phyloP scores from a whole-genome alignment of 306 rosid species.

The Casuarina glauca region DNA sequence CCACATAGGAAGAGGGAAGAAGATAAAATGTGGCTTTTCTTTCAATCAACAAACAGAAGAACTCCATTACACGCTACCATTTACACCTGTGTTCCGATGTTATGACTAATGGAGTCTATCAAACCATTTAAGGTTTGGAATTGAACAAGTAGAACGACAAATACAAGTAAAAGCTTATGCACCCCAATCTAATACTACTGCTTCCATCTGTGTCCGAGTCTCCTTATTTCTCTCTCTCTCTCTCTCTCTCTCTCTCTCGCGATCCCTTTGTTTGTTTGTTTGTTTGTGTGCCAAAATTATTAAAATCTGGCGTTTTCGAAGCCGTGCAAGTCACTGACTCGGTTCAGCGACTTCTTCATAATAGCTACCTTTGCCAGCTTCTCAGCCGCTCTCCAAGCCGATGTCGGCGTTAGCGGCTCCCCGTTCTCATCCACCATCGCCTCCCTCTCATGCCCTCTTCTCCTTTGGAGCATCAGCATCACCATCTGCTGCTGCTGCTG shows the following conservation, averaged over 20 bases:
- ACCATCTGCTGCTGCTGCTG: constrained; percentile 36
- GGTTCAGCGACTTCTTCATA: constrained; percentile 69
- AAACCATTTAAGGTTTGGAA: constrained; percentile 19
- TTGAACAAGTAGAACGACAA: constrained; percentile 23
- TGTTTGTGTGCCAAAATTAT: neutral
- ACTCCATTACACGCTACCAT: constrained; percentile 9
- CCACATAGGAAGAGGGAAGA: too few relatives aligned
- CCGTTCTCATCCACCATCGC: constrained; percentile 59
- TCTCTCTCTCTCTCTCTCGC: constrained; percentile 3
- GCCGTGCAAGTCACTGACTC: constrained; percentile 84
- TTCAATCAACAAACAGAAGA: neutral
- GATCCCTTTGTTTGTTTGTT: neutral
- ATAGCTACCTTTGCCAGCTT: constrained; percentile 77
- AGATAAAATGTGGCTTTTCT: neutral
- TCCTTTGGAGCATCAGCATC: constrained; percentile 41
- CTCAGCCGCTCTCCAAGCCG: constrained; percentile 91
- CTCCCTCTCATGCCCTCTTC: constrained; percentile 45
- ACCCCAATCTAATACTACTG: constrained; percentile 7
- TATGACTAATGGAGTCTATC: neutral
- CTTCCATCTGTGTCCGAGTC: constrained; percentile 1
- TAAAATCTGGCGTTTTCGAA: constrained; percentile 89
- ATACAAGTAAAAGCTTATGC: constrained; percentile 25
- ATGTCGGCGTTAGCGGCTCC: constrained; percentile 78
- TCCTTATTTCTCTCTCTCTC: constrained; percentile 29
- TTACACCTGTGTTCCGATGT: constrained; percentile 5